These are phyloP conservation scores for Eremothecium coryli DNA, from an alignment of 1,139 yeast genomes.

Conservation along the genomic window DNA sequence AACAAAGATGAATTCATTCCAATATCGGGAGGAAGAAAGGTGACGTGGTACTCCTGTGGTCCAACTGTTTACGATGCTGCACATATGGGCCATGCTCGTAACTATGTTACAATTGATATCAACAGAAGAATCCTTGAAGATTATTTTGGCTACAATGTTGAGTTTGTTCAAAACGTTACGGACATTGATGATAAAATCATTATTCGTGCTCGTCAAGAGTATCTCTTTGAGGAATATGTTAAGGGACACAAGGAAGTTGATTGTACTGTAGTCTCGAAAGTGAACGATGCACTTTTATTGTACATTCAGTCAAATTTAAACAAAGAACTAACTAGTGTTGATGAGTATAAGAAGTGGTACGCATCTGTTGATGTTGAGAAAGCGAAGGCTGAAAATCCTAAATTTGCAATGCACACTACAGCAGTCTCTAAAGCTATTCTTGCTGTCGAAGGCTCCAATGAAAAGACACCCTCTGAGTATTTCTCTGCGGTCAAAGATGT, in stretches of 20 bases:
- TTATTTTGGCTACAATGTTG: conserved; percentile 80
- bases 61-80: conserved; percentile 97
- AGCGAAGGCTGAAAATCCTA: conserved; percentile 54
- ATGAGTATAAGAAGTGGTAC: conserved; percentile 47
- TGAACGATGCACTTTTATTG: conserved; percentile 37
- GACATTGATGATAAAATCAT: conserved; percentile 97
- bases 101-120: conserved; percentile 89
- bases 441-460: conserved; percentile 31
- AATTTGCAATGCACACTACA: conserved; percentile 73
- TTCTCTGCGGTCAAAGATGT: conserved; percentile 55
- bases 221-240: conserved; percentile 56
- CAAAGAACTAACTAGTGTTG: conserved; percentile 32
- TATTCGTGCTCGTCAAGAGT: conserved; percentile 83
- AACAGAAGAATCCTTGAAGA: conserved; percentile 80
- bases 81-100: conserved; percentile 99
- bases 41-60: conserved; percentile 97
- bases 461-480: conserved; percentile 33
- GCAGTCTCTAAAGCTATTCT: conserved; percentile 51
- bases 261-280: conserved; percentile 32
- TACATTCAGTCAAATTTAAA: conserved; percentile 55
- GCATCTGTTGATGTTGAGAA: conserved; percentile 40
- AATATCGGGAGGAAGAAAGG: conserved; percentile 42
- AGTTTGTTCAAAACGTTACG: conserved; percentile 90
- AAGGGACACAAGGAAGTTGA: conserved; percentile 20
- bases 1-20: conserved; percentile 71